Evolutionary conservation across 169 alveolate genomes (phyloP).

Genomic region (Plasmodium gonderi): DNA sequence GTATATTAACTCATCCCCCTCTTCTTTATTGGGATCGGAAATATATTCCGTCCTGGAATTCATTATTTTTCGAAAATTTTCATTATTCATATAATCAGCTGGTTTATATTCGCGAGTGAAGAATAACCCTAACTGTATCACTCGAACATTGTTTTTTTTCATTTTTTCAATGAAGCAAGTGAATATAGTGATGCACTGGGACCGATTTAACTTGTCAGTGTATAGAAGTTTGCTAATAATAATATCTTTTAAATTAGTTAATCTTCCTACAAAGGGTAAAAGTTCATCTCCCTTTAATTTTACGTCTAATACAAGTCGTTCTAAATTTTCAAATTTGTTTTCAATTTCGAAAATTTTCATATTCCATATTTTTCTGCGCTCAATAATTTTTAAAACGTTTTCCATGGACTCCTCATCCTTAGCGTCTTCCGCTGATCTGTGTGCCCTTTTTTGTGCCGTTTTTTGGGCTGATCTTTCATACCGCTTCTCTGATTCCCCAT

Average conservation of each 20-base stretch:
- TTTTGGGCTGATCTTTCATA: neutral
- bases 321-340: constrained; percentile 12
- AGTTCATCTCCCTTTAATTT: constrained; percentile 70
- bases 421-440: neutral
- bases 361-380: constrained; percentile 2
- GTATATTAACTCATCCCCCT: constrained; percentile 55
- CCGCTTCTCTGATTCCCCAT: neutral
- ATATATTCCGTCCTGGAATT: constrained; percentile 4
- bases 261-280: constrained; percentile 44
- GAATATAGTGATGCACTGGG: constrained; percentile 53
- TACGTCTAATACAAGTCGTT: constrained; percentile 48
- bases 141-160: constrained; percentile 31
- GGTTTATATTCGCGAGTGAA: constrained; percentile 47
- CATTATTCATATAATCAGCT: constrained; percentile 33
- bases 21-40: constrained; percentile 33
- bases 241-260: constrained; percentile 56
- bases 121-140: constrained; percentile 52
- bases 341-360: neutral
- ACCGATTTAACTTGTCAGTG: constrained; percentile 42
- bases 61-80: constrained; percentile 33
- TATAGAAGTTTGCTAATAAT: constrained; percentile 47
- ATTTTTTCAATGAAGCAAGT: constrained; percentile 62
- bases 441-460: neutral
- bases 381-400: neutral
- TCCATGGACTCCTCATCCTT: neutral